phyloP scores from a whole-genome alignment of 306 rosid species.

The Sechiopsis laciniata region DNA sequence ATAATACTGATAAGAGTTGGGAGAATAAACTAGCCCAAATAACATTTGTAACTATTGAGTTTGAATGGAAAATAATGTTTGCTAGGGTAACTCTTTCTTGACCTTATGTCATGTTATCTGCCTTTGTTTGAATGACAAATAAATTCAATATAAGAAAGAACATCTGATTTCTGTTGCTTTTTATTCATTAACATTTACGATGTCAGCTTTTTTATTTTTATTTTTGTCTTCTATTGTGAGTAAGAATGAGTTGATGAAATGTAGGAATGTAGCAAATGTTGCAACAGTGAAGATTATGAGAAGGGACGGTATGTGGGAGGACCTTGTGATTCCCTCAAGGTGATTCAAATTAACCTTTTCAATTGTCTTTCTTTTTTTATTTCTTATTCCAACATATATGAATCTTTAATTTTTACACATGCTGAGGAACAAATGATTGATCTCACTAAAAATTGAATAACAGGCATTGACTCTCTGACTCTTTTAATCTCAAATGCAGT shows the following conservation, averaged over 20 bases:
- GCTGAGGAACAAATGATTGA: not conserved
- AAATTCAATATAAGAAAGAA: not conserved
- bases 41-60: not conserved
- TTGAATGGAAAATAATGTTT: no score
- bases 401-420: not conserved
- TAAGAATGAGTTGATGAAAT: slow-evolving; percentile 27
- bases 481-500: slow-evolving; percentile 41
- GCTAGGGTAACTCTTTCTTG: not conserved
- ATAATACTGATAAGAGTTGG: not conserved
- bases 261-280: slow-evolving; percentile 74
- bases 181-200: not conserved
- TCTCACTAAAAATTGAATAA: not conserved
- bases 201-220: no score
- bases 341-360: slow-evolving; percentile 26
- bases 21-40: no score
- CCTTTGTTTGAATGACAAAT: not conserved
- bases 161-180: not conserved
- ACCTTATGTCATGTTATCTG: not conserved
- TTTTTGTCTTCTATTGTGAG: not conserved
- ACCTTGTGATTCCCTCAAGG: slow-evolving; percentile 64
- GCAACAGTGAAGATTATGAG: slow-evolving; percentile 67
- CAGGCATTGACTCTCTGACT: not conserved
- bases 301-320: slow-evolving; percentile 76
- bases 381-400: not conserved
- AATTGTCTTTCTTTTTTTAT: not conserved